phyloP scores from a whole-genome alignment of 129 eudicot genomes.

The Flaveria linearis region DNA sequence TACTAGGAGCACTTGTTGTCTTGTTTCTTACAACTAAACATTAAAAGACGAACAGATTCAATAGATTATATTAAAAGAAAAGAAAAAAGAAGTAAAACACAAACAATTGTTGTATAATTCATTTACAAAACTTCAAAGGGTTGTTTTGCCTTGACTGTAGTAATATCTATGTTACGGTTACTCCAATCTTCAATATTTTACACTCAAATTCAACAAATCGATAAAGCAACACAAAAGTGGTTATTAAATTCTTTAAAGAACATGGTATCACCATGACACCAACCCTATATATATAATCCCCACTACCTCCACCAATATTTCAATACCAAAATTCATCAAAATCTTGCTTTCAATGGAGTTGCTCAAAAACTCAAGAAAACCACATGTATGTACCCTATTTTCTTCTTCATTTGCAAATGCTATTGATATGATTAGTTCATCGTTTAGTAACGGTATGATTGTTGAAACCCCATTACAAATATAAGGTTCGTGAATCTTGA shows the following conservation, averaged over 20 bases:
- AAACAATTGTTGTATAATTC: constrained; percentile 22
- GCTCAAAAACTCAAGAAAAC: constrained; percentile 15
- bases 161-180: constrained; percentile 23
- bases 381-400: constrained; percentile 29
- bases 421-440: background rate
- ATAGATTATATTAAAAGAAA: background rate
- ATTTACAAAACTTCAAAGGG: constrained; percentile 32
- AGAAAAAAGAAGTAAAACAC: constrained; percentile 28
- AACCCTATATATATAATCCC: constrained; percentile 18
- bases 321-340: constrained; percentile 18
- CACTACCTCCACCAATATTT: background rate
- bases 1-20: no score
- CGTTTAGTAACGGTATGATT: no score
- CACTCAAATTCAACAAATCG: constrained; percentile 5
- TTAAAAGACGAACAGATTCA: no score
- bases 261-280: constrained; percentile 20
- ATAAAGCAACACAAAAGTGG: constrained; percentile 3
- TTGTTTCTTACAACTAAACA: no score
- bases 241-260: constrained; percentile 14
- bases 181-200: constrained; percentile 32
- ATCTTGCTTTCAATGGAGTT: constrained; percentile 32
- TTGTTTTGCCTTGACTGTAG: constrained; percentile 27
- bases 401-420: background rate
- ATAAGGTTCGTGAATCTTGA: no score
- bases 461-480: no score